Evolutionary conservation across 768 basidiomycete genomes (phyloP), one percentile per base, ranked within the genome.

Genomic region (Mycena indigotica): DNA sequence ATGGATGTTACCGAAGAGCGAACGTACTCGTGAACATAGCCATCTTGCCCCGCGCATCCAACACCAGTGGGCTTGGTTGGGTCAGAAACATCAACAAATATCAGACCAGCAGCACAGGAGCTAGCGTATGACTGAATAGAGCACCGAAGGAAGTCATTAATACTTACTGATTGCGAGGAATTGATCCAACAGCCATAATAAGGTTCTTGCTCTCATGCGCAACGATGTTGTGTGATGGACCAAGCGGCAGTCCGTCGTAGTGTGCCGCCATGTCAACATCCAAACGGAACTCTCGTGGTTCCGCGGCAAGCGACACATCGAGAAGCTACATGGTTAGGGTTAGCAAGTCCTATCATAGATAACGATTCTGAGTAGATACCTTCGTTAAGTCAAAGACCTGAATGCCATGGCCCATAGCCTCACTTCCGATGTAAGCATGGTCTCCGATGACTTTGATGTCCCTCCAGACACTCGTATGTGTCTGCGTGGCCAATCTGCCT

Each of bases 341-440:
- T 21, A 28, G 29, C 55, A 26, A 24, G 16, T 3, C n/a, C n/a
- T n/a, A n/a, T n/a, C n/a, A n/a, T n/a, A n/a, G n/a, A n/a, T n/a
- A n/a, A n/a, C 23, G 12, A 29, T n/a, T 17, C 1, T 15, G 50
- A 25, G 23, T 3, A 30, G 24, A 50, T 52, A 65, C 62, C 57
- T 68, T 69, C 41, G 56, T 58, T 5, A 70, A 55, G 60, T 72
- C 67, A 54, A 72, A 72, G 38, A 70, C 65, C 51, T 72, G 69
- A 29, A 71, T 62, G 24, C 66, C 63, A 44, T 70, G 69, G 44
- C 65, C 64, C 17, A 49, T 55, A 1, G 69, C 69, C 44, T 70
- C 69, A 24, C 63, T 65, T 29, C 69, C 69, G 29, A 70, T 66
- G 48, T 65, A 61, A 13, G 64, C 64, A 29, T 60, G 60, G 49